Base-by-base conservation (phyloP, 1,139 yeast species). In the Geotrichum armillariae region DNA sequence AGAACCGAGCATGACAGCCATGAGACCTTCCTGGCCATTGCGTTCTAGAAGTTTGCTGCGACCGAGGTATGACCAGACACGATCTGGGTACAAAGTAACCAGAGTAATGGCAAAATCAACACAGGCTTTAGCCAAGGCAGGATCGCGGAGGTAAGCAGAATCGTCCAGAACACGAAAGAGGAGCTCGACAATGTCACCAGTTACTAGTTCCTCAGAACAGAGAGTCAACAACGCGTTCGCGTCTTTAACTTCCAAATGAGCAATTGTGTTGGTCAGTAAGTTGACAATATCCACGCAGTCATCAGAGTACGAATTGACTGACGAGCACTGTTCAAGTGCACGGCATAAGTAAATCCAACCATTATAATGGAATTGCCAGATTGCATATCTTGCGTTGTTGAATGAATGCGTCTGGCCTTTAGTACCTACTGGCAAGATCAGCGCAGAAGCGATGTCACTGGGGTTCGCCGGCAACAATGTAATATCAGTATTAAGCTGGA, bases 291-390 rank as follows among this genome's bases (percentile, higher is more conserved):
- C 79, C 9, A 76, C 47, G n/a, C 59, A 11, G 79, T 70, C 54
- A 11, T 68, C 69, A 45, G 69, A 61, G 53, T 75, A 73, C 27
- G 75, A 68, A 55, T 71, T 73, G 5, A 67, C 61, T 44, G 70
- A 70, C 53, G 53, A 38, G 55, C 59, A n/a, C 31, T 83, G 85
- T 58, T 85, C 91, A 27, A 91, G 66, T 0, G 87, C 70, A 58
- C 95, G 76, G 1, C 97, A 97, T 32, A 91, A 60, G 38, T 86
- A 71, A 0, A 94, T 79, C 96, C 97, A 89, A 0, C 97, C 98
- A 63, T 83, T 86, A 62, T 83, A 89, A 4, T 77, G 75, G 64
- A 85, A 80, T 39, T 84, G 70, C 70, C 93, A 90, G 27, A 89
- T 77, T 1, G 85, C 85, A 37, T 87, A 74, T 1, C 65, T 55